Base-by-base conservation (phyloP, 305 asterid species). In the Fraxinus greggii region DNA sequence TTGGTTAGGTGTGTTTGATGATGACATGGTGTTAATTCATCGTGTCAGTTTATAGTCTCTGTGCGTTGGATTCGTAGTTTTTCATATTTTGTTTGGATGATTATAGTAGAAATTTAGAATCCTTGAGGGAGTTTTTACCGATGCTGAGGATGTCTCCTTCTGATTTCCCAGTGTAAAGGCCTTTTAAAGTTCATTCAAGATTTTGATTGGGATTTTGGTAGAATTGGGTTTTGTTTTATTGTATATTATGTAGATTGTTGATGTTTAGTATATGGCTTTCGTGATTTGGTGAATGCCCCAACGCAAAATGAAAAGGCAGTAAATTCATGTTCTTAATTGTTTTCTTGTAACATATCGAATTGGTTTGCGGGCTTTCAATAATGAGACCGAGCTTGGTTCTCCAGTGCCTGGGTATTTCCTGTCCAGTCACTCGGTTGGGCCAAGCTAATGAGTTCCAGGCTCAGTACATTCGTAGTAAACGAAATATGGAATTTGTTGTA, bases 101-200 rank as follows among this genome's bases (percentile, higher is more conserved):
- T 54, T 56, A 56, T 19, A 1, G 19, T 7, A 56, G 67, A 56
- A 56, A 19, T 56, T 56, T 19, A 56, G 12, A 19, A 56, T 56
- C 29, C 67, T 56, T 32, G 82, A 45, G 33, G 72, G 77, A 51
- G 77, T 73, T 78, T 75, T 75, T 79, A 80, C 38, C 54, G 32
- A 75, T 3, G 12, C 29, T 56, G 67, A 56, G 28, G 67, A 81
- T 67, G 61, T 56, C 82, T 21, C 17, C 72, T 67, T 76, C 26
- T 79, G 54, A 28, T 74, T 72, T 38, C 75, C 69, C 70, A 75
- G 63, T 45, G 28, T 59, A 38, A 42, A 74, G 33, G 59, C 35
- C 15, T 13, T 32, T 28, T 42, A 38, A 42, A 48, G 2, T 74
- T 78, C 38, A 9, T 61, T 77, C 56, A 45, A 74, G 83, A 61